These are phyloP conservation scores for Nymphaea thermarum DNA, from an alignment of 164 flowering plant species.

Conservation along the genomic window DNA sequence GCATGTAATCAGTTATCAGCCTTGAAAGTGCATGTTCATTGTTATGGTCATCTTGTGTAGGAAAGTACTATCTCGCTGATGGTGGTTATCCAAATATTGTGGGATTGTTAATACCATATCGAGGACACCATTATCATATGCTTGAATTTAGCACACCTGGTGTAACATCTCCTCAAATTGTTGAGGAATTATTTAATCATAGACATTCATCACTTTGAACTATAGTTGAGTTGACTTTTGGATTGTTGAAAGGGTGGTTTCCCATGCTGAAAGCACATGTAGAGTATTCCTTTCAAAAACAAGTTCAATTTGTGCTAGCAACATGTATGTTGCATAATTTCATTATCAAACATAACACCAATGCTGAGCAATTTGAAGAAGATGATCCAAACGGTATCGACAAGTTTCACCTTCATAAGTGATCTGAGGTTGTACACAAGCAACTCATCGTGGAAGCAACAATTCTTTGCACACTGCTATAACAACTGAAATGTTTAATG, in stretches of 20 bases:
- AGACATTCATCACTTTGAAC: background rate
- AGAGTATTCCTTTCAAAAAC: background rate
- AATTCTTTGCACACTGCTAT: too few species aligned
- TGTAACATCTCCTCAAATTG: slow-evolving; percentile 6
- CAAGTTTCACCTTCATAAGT: too few species aligned
- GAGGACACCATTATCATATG: slow-evolving; percentile 36
- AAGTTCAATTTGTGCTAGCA: background rate
- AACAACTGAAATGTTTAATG: too few species aligned
- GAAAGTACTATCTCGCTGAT: slow-evolving; percentile 73
- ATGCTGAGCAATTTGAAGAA: too few species aligned
- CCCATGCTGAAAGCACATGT: background rate
- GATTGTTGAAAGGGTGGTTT: background rate
- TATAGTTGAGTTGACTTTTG: background rate
- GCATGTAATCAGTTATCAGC: too few species aligned
- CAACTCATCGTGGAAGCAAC: too few species aligned
- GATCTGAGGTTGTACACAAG: too few species aligned
- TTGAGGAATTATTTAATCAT: background rate
- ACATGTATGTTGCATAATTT: background rate
- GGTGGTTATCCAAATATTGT: slow-evolving; percentile 34
- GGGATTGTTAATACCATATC: slow-evolving; percentile 62
- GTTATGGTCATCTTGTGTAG: slow-evolving; percentile 15
- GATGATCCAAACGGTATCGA: too few species aligned
- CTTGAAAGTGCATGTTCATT: too few species aligned
- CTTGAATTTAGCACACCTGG: slow-evolving; percentile 47
- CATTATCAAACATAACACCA: too few species aligned